A percentile compares a stretch with the other conserved stretches of the same genome.
Evolutionary conservation across 345 rosid species (phyloP).

Genomic region (Durio zibethinus): DNA sequence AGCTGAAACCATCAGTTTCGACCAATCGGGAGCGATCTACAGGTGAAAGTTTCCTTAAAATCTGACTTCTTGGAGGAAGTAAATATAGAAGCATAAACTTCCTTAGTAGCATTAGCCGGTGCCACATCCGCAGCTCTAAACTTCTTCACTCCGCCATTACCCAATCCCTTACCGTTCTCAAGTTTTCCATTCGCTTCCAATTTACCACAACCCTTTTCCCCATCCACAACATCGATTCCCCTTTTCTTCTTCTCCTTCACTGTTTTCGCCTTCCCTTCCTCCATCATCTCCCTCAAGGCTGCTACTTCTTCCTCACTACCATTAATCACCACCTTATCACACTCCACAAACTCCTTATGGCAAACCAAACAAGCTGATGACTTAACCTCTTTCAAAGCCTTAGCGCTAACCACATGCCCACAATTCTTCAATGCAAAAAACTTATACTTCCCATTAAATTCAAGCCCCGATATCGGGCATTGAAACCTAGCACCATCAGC

Average conservation of each 20-base stretch:
- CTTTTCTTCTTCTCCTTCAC: slow-evolving; percentile 67
- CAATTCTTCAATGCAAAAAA: slow-evolving; percentile 71
- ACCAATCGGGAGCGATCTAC: slow-evolving; percentile 85
- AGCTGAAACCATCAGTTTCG: slow-evolving; percentile 52
- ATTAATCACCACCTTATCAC: slow-evolving; percentile 73
- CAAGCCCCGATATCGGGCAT: slow-evolving; percentile 78
- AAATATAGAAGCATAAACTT: slow-evolving; percentile 86
- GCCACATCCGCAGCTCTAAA: slow-evolving; percentile 60
- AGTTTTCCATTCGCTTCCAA: slow-evolving; percentile 42
- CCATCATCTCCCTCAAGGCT: slow-evolving; percentile 61
- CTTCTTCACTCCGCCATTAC: slow-evolving; percentile 46
- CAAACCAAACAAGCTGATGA: slow-evolving; percentile 86
- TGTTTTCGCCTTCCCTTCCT: slow-evolving; percentile 53
- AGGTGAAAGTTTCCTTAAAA: slow-evolving; percentile 74
- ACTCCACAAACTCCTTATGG: slow-evolving; percentile 59
- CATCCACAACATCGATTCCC: slow-evolving; percentile 32
- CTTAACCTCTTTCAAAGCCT: slow-evolving; percentile 90
- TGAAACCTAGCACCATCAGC: slow-evolving; percentile 49
- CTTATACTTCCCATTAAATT: slow-evolving; percentile 78
- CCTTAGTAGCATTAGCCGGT: slow-evolving; percentile 79
- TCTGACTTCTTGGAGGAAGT: slow-evolving; percentile 66
- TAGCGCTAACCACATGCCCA: slow-evolving; percentile 89
- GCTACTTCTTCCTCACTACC: slow-evolving; percentile 82
- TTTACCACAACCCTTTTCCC: slow-evolving; percentile 32
- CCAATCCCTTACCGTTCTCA: slow-evolving; percentile 28